Percentiles rank a stretch among this genome's conserved stretches.
phyloP scores from a whole-genome alignment of 192 early-diverging fungal species.

The Allomyces javanicus region DNA sequence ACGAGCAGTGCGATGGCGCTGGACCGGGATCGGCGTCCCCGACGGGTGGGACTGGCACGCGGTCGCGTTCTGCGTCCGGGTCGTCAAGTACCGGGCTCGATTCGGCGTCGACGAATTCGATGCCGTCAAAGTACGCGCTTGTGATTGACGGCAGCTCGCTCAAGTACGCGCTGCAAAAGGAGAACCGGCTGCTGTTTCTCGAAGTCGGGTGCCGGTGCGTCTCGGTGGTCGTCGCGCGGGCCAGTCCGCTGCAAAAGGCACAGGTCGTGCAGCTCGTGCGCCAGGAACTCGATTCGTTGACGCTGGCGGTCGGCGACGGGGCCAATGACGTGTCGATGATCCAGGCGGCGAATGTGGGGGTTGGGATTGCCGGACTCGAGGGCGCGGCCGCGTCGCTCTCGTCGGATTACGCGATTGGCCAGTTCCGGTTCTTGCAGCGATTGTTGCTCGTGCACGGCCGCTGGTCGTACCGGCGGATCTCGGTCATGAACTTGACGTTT shows the following conservation, averaged over 20 bases:
- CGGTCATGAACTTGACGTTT: slow-evolving; percentile 75
- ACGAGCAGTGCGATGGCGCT: background rate
- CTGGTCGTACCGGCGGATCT: slow-evolving; percentile 70
- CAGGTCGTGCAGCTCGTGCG: slow-evolving; percentile 77
- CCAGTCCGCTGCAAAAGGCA: slow-evolving; percentile 86
- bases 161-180: slow-evolving; percentile 17
- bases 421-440: slow-evolving; percentile 68
- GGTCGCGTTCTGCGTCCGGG: background rate
- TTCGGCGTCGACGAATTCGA: background rate
- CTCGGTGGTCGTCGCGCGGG: slow-evolving; percentile 81
- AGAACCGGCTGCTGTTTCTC: slow-evolving; percentile 20
- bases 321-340: slow-evolving; percentile 95
- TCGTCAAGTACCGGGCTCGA: background rate
- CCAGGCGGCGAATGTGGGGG: slow-evolving; percentile 78
- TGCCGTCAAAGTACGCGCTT: slow-evolving; percentile 30
- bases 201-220: slow-evolving; percentile 45
- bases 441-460: slow-evolving; percentile 81
- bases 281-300: slow-evolving; percentile 43
- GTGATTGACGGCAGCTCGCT: slow-evolving; percentile 69
- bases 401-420: slow-evolving; percentile 93
- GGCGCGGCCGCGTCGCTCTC: slow-evolving; percentile 58
- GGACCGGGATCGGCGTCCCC: background rate
- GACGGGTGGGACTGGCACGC: background rate
- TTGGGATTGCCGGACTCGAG: slow-evolving; percentile 58
- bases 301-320: slow-evolving; percentile 53